Evolutionary conservation across 2,329 filamentous ascomycete species (phyloP).

Genomic region (Ophiostoma pallidulum): DNA sequence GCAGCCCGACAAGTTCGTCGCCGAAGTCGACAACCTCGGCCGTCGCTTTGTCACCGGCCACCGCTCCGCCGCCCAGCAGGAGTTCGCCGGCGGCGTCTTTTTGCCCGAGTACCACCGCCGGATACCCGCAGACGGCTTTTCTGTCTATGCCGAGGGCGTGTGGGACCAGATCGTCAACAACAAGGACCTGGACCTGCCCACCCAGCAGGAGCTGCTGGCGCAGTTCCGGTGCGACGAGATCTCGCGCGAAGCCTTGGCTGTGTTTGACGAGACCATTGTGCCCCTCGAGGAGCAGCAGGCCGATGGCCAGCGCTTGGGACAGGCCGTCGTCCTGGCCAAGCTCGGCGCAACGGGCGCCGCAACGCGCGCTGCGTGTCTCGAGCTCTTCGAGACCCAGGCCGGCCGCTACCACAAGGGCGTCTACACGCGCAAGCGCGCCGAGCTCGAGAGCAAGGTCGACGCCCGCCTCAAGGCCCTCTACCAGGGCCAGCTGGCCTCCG

Average conservation of each 20-base stretch:
- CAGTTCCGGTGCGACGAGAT: slow-evolving; percentile 99
- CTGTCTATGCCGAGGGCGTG: slow-evolving; percentile 82
- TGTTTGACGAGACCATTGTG: slow-evolving; percentile 70
- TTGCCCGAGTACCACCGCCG: slow-evolving; percentile 89
- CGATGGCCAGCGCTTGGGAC: slow-evolving; percentile 63
- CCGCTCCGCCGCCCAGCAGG: slow-evolving; percentile 56
- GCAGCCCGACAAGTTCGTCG: slow-evolving; percentile 81
- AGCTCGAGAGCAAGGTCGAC: slow-evolving; percentile 81
- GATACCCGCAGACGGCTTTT: slow-evolving; percentile 95
- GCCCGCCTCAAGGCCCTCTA: slow-evolving; percentile 80
- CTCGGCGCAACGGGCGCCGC: slow-evolving; percentile 65
- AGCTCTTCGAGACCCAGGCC: slow-evolving; percentile 81
- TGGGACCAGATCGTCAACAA: slow-evolving; percentile 99
- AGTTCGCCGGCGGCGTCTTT: slow-evolving; percentile 72
- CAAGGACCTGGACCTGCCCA: slow-evolving; percentile 93
- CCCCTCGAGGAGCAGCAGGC: slow-evolving; percentile 83
- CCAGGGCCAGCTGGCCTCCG: slow-evolving; percentile 75
- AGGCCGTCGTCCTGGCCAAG: slow-evolving; percentile 60
- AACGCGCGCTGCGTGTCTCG: slow-evolving; percentile 63
- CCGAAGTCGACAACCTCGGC: slow-evolving; percentile 71
- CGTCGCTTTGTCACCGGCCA: slow-evolving; percentile 75
- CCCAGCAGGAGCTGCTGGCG: slow-evolving; percentile 90
- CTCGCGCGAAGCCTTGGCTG: slow-evolving; percentile 72
- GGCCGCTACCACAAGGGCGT: slow-evolving; percentile 96
- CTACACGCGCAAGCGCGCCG: slow-evolving; percentile 72